A percentile compares a stretch with the other conserved stretches of the same genome.
Evolutionary conservation across 257 asterid genomes (phyloP).

Genomic region (Dorcoceras hygrometricum): DNA sequence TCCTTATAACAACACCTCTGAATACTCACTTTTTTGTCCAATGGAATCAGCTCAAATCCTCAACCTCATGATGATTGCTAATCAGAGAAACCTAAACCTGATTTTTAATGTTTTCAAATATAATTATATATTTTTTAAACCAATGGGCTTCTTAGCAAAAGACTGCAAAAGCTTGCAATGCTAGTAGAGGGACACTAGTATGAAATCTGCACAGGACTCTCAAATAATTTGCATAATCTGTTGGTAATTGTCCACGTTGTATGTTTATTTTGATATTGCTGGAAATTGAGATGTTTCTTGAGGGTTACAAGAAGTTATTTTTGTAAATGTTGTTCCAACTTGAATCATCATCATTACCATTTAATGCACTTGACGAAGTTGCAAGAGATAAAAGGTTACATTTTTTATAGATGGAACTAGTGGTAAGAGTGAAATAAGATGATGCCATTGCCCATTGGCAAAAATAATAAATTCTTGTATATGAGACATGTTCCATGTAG

Average conservation of each 20-base stretch:
- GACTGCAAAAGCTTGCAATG: too few relatives aligned
- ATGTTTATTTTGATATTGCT: not conserved
- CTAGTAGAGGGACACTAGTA: too few relatives aligned
- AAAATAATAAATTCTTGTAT: not conserved
- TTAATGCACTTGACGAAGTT: not conserved
- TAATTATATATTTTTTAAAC: too few relatives aligned
- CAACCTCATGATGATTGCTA: too few relatives aligned
- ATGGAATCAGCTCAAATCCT: too few relatives aligned
- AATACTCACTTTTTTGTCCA: too few relatives aligned
- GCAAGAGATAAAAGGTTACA: not conserved
- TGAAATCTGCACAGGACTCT: not conserved
- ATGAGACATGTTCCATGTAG: constrained; percentile 13
- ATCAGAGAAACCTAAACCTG: too few relatives aligned
- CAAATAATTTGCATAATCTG: not conserved
- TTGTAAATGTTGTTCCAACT: constrained; percentile 6
- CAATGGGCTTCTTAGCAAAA: too few relatives aligned
- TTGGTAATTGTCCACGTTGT: not conserved
- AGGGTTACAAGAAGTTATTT: not conserved
- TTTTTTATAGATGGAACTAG: constrained; percentile 2
- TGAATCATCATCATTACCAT: not conserved
- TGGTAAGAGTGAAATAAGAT: constrained; percentile 8
- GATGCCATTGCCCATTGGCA: not conserved
- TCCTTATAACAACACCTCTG: too few relatives aligned
- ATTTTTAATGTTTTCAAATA: too few relatives aligned
- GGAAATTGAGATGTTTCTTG: not conserved